Percentiles rank a stretch among this genome's conserved stretches.
These are phyloP conservation scores for Rheum nobile DNA, from an alignment of 148 eudicot genomes.

Conservation along the genomic window DNA sequence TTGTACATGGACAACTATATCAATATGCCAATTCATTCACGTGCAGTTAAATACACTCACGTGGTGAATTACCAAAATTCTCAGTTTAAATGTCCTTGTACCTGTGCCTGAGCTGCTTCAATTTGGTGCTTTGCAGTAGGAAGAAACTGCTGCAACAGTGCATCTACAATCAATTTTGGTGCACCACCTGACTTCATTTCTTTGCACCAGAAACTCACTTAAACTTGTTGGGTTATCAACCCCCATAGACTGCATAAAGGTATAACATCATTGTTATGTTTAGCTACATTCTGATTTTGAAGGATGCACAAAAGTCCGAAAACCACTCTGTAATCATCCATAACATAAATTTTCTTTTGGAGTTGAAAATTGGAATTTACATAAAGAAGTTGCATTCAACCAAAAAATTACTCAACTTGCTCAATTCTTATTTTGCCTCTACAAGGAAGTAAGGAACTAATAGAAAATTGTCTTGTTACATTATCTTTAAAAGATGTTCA, in stretches of 20 bases:
- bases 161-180: slow-evolving; percentile 88
- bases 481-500: not conserved
- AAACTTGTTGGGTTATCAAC: not conserved
- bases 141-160: slow-evolving; percentile 85
- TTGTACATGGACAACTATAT: not conserved
- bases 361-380: not conserved
- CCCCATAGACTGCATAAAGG: not conserved
- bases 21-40: not conserved
- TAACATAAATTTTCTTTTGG: not conserved
- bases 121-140: slow-evolving; percentile 91
- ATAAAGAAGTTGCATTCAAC: not conserved
- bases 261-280: not conserved
- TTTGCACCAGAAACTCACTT: not conserved
- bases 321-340: not conserved
- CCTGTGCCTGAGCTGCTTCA: slow-evolving; percentile 98
- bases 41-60: not conserved
- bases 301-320: not conserved
- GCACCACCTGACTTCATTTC: slow-evolving; percentile 89
- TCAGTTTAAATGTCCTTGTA: not conserved
- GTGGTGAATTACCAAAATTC: not conserved
- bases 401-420: not conserved
- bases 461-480: not conserved
- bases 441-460: not conserved
- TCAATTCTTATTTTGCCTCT: not conserved
- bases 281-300: not conserved